Conservation (phyloP, 495 filamentous ascomycete species). For the Daldinia vernicosa region DNA sequence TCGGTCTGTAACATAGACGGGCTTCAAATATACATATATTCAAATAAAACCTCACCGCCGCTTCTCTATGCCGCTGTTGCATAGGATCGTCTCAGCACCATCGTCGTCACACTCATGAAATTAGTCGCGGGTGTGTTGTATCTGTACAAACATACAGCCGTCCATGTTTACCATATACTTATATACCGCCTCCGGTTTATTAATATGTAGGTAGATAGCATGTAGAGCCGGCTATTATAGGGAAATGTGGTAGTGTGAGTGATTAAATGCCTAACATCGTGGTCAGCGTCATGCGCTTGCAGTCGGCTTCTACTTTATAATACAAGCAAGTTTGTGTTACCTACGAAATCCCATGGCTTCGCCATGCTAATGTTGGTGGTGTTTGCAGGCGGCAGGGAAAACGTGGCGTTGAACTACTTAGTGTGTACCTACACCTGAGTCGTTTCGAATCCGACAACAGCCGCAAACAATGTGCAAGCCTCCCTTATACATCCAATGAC, state of each 20-base stretch:
- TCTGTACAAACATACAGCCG: neutral
- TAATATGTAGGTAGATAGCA: neutral
- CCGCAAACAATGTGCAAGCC: neutral
- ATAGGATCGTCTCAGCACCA: conserved; percentile 13
- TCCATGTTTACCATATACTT: neutral
- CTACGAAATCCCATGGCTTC: neutral
- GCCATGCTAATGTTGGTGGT: neutral
- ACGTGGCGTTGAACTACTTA: neutral
- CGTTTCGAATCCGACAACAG: neutral
- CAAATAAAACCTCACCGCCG: conserved; percentile 33
- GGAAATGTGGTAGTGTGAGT: neutral
- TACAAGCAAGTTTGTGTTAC: neutral
- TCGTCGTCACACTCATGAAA: conserved; percentile 5
- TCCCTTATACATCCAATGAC: neutral
- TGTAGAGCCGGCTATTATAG: conserved; percentile 1
- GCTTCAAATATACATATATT: conserved; percentile 1
- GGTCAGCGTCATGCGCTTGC: neutral
- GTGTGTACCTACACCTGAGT: neutral
- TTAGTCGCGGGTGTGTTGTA: neutral
- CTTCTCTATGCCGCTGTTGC: conserved; percentile 18
- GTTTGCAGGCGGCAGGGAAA: neutral
- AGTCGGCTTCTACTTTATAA: conserved; percentile 1
- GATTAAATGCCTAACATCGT: neutral
- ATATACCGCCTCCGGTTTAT: conserved; percentile 1
- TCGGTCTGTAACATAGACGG: too few relatives aligned